phyloP scores from a whole-genome alignment of 1,139 yeast genomes.

The Saccharomyces uvarum region DNA sequence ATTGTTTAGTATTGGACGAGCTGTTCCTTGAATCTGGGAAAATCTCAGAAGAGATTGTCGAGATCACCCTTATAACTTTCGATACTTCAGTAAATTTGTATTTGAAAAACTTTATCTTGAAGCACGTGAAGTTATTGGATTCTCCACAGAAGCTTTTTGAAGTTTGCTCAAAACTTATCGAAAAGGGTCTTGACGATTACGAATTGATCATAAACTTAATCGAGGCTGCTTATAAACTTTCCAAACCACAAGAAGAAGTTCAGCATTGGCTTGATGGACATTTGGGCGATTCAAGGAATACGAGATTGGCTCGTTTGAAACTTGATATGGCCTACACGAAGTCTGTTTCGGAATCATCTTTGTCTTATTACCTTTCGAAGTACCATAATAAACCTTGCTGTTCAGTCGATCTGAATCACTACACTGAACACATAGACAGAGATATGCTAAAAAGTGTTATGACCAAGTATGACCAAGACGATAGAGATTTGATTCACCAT shows the following conservation, averaged over 20 bases:
- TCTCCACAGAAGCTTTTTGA: conserved; percentile 14
- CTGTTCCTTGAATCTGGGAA: conserved; percentile 16
- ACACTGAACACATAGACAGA: conserved; percentile 9
- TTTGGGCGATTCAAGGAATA: conserved; percentile 27
- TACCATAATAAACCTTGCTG: conserved; percentile 31
- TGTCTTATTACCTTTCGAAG: conserved; percentile 20
- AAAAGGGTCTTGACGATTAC: conserved; percentile 26
- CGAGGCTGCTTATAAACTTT: conserved; percentile 15
- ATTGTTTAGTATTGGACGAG: conserved; percentile 25
- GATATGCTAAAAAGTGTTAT: conserved; percentile 7
- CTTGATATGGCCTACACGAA: conserved; percentile 17
- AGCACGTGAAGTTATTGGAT: conserved; percentile 13
- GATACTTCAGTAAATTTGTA: conserved; percentile 25
- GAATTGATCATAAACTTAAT: conserved; percentile 21
- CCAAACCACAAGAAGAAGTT: conserved; percentile 15
- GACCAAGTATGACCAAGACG: conserved; percentile 3
- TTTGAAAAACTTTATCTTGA: conserved; percentile 27
- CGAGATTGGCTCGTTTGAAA: conserved; percentile 23
- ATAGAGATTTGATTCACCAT: conserved; percentile 21
- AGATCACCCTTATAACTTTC: conserved; percentile 19
- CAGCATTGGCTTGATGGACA: conserved; percentile 7
- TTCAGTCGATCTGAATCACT: conserved; percentile 21
- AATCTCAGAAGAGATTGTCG: conserved; percentile 21
- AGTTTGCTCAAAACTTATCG: conserved; percentile 13
- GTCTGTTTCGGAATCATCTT: conserved; percentile 13